Percentiles rank a stretch among this genome's conserved stretches.
These are phyloP conservation scores for Juncus inflexus DNA, from an alignment of 176 grass and related monocot genomes.

Conservation along the genomic window DNA sequence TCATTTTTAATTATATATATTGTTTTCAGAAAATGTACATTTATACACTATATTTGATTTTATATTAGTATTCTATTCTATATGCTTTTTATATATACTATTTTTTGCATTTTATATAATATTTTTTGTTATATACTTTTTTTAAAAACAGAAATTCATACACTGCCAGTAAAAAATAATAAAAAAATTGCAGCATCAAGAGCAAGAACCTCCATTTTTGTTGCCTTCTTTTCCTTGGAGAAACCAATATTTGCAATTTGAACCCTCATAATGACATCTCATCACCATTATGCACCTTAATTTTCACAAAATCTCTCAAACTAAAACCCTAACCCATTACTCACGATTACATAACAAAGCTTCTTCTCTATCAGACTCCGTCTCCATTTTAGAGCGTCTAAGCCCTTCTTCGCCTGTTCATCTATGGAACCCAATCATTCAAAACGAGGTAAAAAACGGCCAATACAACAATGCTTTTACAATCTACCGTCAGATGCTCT, in stretches of 20 bases:
- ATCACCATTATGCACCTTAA: neutral
- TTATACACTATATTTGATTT: too few relatives aligned
- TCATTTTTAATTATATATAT: too few relatives aligned
- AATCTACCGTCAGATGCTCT: conserved; percentile 55
- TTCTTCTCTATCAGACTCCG: conserved; percentile 28
- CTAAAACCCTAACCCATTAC: neutral
- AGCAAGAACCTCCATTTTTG: neutral
- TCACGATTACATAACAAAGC: neutral
- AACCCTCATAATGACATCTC: conserved; percentile 1
- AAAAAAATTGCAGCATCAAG: too few relatives aligned
- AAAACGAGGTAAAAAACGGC: conserved; percentile 51
- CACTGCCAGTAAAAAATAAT: too few relatives aligned
- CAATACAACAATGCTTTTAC: conserved; percentile 46
- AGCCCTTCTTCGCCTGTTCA: conserved; percentile 37
- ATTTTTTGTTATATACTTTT: too few relatives aligned
- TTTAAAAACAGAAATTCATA: too few relatives aligned
- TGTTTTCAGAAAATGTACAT: too few relatives aligned
- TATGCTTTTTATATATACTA: too few relatives aligned
- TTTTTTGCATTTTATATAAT: too few relatives aligned
- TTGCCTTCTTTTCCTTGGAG: neutral
- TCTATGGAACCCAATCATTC: conserved; percentile 70
- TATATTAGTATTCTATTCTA: too few relatives aligned
- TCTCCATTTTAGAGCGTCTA: conserved; percentile 48
- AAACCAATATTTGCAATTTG: conserved; percentile 6
- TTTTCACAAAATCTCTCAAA: neutral